Evolutionary conservation across 352 stramenopile genomes (phyloP).

Genomic region (Aphanomyces cochlioides): DNA sequence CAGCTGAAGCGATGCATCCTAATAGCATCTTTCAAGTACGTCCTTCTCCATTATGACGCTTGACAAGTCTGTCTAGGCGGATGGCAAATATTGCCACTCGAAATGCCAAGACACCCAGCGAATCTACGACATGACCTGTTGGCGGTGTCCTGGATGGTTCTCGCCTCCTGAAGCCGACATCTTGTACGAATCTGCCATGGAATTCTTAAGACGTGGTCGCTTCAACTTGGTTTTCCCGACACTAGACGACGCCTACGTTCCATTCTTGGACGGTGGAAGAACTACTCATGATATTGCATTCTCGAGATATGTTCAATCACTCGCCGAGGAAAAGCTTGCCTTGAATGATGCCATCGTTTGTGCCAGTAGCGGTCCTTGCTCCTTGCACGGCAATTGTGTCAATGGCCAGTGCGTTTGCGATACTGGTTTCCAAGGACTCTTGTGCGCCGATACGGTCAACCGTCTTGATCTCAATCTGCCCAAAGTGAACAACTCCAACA

Average conservation of each 20-base stretch:
- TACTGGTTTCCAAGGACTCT: slow-evolving; percentile 61
- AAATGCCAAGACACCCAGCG: slow-evolving; percentile 64
- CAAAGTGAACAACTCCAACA: neutral
- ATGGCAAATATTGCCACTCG: slow-evolving; percentile 48
- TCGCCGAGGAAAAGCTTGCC: slow-evolving; percentile 35
- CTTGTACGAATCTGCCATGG: slow-evolving; percentile 49
- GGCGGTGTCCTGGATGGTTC: slow-evolving; percentile 74
- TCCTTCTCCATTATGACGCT: neutral
- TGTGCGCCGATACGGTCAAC: slow-evolving; percentile 60
- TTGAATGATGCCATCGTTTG: slow-evolving; percentile 40
- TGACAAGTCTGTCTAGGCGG: slow-evolving; percentile 6
- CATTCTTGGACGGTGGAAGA: slow-evolving; percentile 53
- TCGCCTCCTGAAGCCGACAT: slow-evolving; percentile 49
- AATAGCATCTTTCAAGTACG: slow-evolving; percentile 5
- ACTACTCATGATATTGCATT: slow-evolving; percentile 64
- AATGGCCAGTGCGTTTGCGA: slow-evolving; percentile 77
- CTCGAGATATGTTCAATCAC: slow-evolving; percentile 67
- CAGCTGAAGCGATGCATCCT: neutral
- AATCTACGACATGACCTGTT: slow-evolving; percentile 65
- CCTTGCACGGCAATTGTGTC: slow-evolving; percentile 70
- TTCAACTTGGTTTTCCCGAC: slow-evolving; percentile 71
- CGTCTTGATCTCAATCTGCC: neutral
- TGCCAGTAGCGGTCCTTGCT: slow-evolving; percentile 76
- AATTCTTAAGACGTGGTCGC: slow-evolving; percentile 64
- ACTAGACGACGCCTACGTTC: slow-evolving; percentile 51